Base-by-base conservation (phyloP, 2,329 filamentous ascomycete genomes). In the Fusarium annulatum region DNA sequence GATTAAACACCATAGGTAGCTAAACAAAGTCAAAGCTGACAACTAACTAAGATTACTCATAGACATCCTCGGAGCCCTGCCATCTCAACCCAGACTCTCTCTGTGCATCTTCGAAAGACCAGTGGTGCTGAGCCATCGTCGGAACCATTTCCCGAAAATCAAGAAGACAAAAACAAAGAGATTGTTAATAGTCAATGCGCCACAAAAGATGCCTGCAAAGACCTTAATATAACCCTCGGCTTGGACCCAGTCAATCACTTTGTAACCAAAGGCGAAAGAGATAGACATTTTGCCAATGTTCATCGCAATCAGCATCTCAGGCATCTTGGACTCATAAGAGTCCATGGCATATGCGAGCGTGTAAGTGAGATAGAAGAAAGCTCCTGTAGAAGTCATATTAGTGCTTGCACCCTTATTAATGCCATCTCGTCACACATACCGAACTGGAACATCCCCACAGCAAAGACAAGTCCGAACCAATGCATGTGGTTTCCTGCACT, bases 321-420 rank as follows among this genome's bases (percentile, higher is more conserved):
- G 56, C n/a, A 48, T 46, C 4, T 38, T 58, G 19, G 56, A 23
- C 46, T 48, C 56, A 23, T 58, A 58, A 38, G 42, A 58, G 42
- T 58, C 56, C 56, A 58, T 58, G 0, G 56, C 56, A 23, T 58
- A 58, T 46, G 56, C 56, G 23, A 58, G 56, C 6, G 56, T 58
- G 42, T 58, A 58, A 48, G 56, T 58, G 16, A 58, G n/a, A 38
- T 46, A 58, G 33, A 58, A 48, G 56, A 58, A 58, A 18, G 42
- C 14, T 23, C 56, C 56, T 58, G 1, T 39, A 26, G 1, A 26
- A 21, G 11, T 8, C n/a, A 7, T 23, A 4, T 57, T 21, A 57
- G 21, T 57, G 30, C 28, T 21, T 36, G 11, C 21, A 16, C 30
- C n/a, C 8, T 26, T 26, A 26, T 4, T 18, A 19, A 57, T 16